phyloP scores from a whole-genome alignment of 768 basidiomycete species.

The Tremella fuciformis region DNA sequence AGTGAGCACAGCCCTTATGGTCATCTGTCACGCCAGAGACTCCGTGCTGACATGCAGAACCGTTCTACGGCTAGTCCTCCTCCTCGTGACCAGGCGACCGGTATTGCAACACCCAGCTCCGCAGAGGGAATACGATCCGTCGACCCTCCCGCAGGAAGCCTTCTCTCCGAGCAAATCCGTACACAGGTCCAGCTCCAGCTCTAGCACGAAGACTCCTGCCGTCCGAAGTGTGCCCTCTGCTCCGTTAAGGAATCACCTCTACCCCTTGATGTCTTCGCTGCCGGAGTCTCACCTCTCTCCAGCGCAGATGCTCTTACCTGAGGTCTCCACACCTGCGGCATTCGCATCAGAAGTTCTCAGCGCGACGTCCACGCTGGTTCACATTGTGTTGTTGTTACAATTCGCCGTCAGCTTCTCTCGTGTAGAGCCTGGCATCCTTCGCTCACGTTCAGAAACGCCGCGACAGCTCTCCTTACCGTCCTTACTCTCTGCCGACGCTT shows the following conservation, averaged over 20 bases:
- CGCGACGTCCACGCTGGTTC: constrained; percentile 25
- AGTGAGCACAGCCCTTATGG: constrained; percentile 58
- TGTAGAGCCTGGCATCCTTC: too few species aligned
- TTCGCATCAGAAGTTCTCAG: constrained; percentile 33
- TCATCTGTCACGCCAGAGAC: not conserved
- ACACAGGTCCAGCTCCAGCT: constrained; percentile 51
- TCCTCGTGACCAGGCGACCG: constrained; percentile 73
- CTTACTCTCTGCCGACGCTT: constrained; percentile 52
- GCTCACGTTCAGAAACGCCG: constrained; percentile 1
- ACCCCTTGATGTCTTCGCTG: constrained; percentile 29
- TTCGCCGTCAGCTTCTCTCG: too few species aligned
- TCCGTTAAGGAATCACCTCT: constrained; percentile 65
- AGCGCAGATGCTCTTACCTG: not conserved
- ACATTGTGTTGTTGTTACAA: constrained; percentile 22
- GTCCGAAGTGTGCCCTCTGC: constrained; percentile 48
- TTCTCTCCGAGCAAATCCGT: not conserved
- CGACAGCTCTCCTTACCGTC: constrained; percentile 23
- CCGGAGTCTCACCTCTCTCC: constrained; percentile 20
- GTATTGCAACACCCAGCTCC: constrained; percentile 74
- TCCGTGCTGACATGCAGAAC: constrained; percentile 57
- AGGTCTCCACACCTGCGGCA: constrained; percentile 9
- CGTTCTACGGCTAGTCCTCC: constrained; percentile 66
- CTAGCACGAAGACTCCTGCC: constrained; percentile 5
- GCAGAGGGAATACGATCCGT: constrained; percentile 80
- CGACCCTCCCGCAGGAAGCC: constrained; percentile 59